phyloP scores from a whole-genome alignment of 352 stramenopile genomes.

The Pythium angustatum region DNA sequence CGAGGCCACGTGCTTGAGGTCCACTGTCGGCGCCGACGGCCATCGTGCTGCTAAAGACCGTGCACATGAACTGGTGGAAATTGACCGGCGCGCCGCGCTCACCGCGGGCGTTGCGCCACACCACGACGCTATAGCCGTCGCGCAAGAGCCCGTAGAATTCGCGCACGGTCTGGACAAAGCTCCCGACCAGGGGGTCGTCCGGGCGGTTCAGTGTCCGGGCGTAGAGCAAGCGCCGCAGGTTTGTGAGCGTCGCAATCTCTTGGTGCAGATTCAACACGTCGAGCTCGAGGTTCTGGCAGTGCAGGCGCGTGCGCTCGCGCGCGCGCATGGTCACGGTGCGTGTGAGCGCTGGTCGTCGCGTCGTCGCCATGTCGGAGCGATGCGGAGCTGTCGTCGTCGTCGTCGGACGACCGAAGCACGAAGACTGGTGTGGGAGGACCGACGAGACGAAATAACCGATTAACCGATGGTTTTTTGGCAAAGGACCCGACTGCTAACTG shows the following conservation, averaged over 20 bases:
- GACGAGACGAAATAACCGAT: no score
- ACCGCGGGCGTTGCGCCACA: background rate
- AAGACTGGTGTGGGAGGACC: no score
- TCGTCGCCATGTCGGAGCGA: no score
- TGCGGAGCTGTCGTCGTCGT: no score
- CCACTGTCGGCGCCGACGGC: background rate
- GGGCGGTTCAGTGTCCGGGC: background rate
- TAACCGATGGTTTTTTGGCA: no score
- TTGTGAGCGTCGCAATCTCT: conserved; percentile 3
- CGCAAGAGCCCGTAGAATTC: background rate
- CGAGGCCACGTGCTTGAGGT: background rate
- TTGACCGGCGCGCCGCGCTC: no score
- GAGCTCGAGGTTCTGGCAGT: conserved; percentile 10
- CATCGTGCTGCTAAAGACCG: background rate
- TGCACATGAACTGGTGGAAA: background rate
- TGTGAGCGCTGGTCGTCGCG: no score
- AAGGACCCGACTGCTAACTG: no score
- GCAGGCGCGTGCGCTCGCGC: background rate
- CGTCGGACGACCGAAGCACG: no score
- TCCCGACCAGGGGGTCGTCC: background rate
- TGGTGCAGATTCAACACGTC: conserved; percentile 12
- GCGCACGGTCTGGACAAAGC: background rate
- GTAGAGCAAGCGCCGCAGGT: background rate
- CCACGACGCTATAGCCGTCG: background rate
- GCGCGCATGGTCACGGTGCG: no score